phyloP scores from a whole-genome alignment of 768 basidiomycete genomes.

The Auricularia sp. region DNA sequence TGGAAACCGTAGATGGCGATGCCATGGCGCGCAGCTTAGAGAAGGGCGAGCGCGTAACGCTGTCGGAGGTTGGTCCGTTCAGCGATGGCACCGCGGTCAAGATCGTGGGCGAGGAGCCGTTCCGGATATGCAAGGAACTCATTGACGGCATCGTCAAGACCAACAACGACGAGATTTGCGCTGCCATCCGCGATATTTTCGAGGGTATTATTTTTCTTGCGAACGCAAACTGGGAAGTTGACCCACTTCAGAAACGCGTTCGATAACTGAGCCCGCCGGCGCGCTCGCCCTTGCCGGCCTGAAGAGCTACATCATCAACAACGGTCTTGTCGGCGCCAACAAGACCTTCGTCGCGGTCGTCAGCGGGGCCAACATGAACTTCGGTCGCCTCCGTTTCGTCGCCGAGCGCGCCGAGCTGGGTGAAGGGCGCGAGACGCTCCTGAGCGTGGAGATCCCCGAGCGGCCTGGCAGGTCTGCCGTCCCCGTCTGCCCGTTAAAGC shows the following conservation, averaged over 20 bases:
- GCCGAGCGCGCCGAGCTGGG: slow-evolving; percentile 96
- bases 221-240: not conserved
- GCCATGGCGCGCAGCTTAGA: slow-evolving; percentile 81
- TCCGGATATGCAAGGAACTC: slow-evolving; percentile 79
- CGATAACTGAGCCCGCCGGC: slow-evolving; percentile 93
- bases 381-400: slow-evolving; percentile 92
- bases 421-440: slow-evolving; percentile 85
- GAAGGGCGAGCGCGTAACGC: slow-evolving; percentile 69
- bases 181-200: slow-evolving; percentile 97
- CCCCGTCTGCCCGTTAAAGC: not conserved
- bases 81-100: slow-evolving; percentile 96
- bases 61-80: slow-evolving; percentile 90
- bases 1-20: slow-evolving; percentile 92
- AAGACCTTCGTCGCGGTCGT: slow-evolving; percentile 87
- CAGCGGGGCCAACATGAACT: slow-evolving; percentile 99
- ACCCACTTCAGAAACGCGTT: slow-evolving; percentile 66
- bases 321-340: slow-evolving; percentile 70
- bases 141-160: slow-evolving; percentile 77
- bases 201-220: slow-evolving; percentile 52
- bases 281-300: slow-evolving; percentile 87
- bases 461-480: slow-evolving; percentile 67
- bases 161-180: slow-evolving; percentile 94
- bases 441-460: slow-evolving; percentile 93
- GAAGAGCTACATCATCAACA: slow-evolving; percentile 74
- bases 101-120: slow-evolving; percentile 89